These are phyloP conservation scores for Penicillium taxi DNA, from an alignment of 495 filamentous ascomycete species.

Conservation along the genomic window DNA sequence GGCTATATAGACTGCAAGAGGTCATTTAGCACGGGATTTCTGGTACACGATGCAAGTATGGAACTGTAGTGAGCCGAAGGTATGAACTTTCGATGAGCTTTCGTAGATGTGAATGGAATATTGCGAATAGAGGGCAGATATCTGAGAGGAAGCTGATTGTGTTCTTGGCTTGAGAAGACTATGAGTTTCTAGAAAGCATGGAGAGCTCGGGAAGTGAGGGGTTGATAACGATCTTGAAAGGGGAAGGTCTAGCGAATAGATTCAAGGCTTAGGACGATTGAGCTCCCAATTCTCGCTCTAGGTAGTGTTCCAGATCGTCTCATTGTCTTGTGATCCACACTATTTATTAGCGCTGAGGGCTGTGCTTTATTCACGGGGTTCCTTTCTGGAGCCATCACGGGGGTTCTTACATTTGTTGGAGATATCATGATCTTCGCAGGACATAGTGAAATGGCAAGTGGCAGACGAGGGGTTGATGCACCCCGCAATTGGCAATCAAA, in stretches of 20 bases:
- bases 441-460: constrained; percentile 13
- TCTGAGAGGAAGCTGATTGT: too few species aligned
- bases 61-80: constrained; percentile 4
- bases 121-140: too few species aligned
- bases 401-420: too few species aligned
- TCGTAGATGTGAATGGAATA: not conserved
- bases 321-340: constrained; percentile 2
- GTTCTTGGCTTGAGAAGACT: too few species aligned
- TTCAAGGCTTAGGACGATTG: too few species aligned
- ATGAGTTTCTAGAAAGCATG: too few species aligned
- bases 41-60: constrained; percentile 8
- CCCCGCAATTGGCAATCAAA: constrained; percentile 17
- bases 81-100: not conserved
- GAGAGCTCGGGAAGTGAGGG: too few species aligned
- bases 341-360: constrained; percentile 2
- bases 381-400: not conserved
- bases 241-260: too few species aligned
- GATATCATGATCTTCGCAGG: too few species aligned
- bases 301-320: constrained; percentile 6
- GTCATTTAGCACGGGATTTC: constrained; percentile 9
- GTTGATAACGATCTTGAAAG: too few species aligned
- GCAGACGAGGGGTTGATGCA: constrained; percentile 11
- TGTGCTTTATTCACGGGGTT: constrained; percentile 4
- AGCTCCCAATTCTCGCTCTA: not conserved
- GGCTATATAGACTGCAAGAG: constrained; percentile 6